Conservation (phyloP, 768 basidiomycete species). For the Termitomyces sp. region DNA sequence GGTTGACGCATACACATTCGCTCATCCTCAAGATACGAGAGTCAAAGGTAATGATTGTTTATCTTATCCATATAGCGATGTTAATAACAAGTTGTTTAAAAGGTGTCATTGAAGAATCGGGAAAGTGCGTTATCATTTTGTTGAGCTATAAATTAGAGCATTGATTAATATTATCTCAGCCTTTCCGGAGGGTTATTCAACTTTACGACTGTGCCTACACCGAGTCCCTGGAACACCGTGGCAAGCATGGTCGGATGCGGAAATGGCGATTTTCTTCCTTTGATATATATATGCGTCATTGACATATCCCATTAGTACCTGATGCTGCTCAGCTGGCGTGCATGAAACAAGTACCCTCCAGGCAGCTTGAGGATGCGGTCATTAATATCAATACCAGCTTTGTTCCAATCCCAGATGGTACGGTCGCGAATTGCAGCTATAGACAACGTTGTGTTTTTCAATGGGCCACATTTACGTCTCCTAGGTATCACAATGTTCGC, state of each 20-base stretch:
- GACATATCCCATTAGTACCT: constrained; percentile 9
- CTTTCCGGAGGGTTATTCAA: constrained; percentile 3
- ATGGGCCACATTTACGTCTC: too few species aligned
- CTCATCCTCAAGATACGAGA: constrained; percentile 27
- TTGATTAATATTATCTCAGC: background rate
- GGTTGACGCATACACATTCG: constrained; percentile 27
- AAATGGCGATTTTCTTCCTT: constrained; percentile 15
- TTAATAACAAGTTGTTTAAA: background rate
- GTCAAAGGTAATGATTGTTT: constrained; percentile 3
- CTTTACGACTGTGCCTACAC: constrained; percentile 9
- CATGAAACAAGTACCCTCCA: constrained; percentile 27
- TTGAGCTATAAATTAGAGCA: background rate
- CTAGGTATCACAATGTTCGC: too few species aligned
- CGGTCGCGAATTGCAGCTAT: background rate
- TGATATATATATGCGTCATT: background rate
- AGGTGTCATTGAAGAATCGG: constrained; percentile 31
- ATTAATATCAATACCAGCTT: constrained; percentile 15
- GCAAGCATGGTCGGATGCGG: constrained; percentile 28
- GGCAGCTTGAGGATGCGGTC: constrained; percentile 25
- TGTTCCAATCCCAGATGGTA: constrained; percentile 25
- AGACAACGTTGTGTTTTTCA: too few species aligned
- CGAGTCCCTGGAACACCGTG: constrained; percentile 25
- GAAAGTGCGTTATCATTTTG: constrained; percentile 19
- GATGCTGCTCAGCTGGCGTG: constrained; percentile 27
- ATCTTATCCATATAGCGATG: background rate